Percentiles rank a stretch among this genome's conserved stretches.
These are phyloP conservation scores for Neckera pumila DNA, from an alignment of 225 moss, liverwort and hornwort genomes.

Conservation along the genomic window DNA sequence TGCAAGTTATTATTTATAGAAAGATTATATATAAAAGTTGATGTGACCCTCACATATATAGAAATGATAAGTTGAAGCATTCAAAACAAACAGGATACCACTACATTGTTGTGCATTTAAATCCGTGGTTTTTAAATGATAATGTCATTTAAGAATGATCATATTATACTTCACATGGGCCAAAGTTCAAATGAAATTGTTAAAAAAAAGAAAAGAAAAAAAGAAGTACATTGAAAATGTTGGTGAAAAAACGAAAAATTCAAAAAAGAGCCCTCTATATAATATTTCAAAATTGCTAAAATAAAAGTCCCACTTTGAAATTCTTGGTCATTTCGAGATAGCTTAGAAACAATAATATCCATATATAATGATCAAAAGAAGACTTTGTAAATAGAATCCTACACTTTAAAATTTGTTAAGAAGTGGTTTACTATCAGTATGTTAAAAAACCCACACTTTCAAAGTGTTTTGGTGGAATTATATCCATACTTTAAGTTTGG, in stretches of 20 bases:
- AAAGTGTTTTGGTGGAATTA: no score
- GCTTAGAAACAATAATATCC: neutral
- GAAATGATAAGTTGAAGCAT: no score
- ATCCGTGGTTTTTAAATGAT: no score
- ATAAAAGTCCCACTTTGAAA: neutral
- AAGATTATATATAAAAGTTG: no score
- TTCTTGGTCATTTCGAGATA: no score
- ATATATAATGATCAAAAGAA: neutral
- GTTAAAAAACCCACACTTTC: neutral
- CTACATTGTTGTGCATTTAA: no score
- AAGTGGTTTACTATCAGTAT: neutral
- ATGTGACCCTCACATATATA: no score
- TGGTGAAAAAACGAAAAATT: neutral
- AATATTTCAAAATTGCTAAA: neutral
- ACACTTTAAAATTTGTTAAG: fast-evolving
- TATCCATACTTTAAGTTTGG: no score
- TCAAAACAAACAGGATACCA: no score
- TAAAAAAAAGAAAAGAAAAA: no score
- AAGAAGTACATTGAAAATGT: fast-evolving
- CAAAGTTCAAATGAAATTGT: neutral
- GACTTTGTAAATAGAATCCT: neutral
- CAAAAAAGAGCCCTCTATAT: neutral
- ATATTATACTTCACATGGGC: neutral
- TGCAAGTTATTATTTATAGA: no score
- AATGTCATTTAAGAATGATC: no score